A percentile compares a stretch with the other conserved stretches of the same genome.
Evolutionary conservation across 257 asterid species (phyloP).

Genomic region (Solanum tarapatanum): DNA sequence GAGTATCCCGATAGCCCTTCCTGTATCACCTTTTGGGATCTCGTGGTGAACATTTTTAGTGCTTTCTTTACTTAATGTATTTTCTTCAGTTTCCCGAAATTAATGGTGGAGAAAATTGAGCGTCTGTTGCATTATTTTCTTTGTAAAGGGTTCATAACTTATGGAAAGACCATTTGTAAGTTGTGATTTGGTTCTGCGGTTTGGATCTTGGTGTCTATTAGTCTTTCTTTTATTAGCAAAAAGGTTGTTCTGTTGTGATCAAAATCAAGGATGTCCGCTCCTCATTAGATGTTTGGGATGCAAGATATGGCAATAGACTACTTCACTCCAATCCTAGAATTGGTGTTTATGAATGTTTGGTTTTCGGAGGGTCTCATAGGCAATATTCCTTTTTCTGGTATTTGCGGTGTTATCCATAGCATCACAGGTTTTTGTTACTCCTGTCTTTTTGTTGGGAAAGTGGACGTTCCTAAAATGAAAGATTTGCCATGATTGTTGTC

Average conservation of each 20-base stretch:
- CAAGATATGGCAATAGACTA: neutral
- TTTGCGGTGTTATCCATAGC: neutral
- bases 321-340: neutral
- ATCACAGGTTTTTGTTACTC: neutral
- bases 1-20: neutral
- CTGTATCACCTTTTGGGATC: neutral
- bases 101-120: neutral
- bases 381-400: neutral
- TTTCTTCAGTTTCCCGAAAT: neutral
- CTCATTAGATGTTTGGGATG: neutral
- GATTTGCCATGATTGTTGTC: neutral
- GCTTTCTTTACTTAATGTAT: neutral
- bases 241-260: neutral
- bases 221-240: neutral
- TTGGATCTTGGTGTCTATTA: neutral
- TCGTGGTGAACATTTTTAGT: neutral
- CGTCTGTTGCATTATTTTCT: neutral
- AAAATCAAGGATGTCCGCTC: neutral
- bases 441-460: neutral
- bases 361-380: neutral
- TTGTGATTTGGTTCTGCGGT: neutral
- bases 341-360: neutral
- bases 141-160: neutral
- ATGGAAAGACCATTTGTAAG: neutral
- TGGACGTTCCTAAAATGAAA: neutral